Conservation (phyloP, 371 early-diverging fungal species). For the Circinella umbellata region DNA sequence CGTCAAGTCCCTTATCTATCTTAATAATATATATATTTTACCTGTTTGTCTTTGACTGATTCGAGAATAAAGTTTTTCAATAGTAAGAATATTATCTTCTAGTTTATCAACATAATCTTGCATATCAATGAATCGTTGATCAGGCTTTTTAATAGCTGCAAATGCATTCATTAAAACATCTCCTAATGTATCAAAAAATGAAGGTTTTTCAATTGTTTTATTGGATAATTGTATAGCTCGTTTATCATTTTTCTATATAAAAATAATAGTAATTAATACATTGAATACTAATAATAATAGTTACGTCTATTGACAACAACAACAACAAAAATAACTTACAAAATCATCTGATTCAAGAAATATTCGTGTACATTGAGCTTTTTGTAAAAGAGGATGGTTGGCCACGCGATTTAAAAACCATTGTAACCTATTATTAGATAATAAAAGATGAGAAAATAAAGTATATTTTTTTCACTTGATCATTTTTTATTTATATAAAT, state of each 20-base stretch:
- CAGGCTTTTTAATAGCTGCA: slow-evolving; percentile 85
- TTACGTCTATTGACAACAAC: neutral
- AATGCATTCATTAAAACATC: slow-evolving; percentile 86
- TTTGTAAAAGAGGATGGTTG: slow-evolving; percentile 81
- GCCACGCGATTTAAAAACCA: slow-evolving; percentile 84
- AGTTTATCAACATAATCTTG: slow-evolving; percentile 80
- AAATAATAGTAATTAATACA: neutral
- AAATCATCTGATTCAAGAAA: slow-evolving; percentile 87
- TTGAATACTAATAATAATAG: too few relatives aligned
- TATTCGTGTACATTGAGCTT: slow-evolving; percentile 66
- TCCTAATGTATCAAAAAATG: slow-evolving; percentile 69
- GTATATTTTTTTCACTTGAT: neutral
- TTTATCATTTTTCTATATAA: slow-evolving; percentile 38
- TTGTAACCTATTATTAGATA: slow-evolving; percentile 57
- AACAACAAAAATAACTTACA: slow-evolving; percentile 34
- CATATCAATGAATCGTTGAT: slow-evolving; percentile 84
- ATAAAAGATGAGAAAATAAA: neutral
- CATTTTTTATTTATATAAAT: neutral
- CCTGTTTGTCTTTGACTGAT: slow-evolving; percentile 74
- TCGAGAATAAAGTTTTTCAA: slow-evolving; percentile 78
- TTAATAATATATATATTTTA: neutral
- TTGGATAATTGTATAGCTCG: slow-evolving; percentile 28
- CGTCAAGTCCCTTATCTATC: too few relatives aligned
- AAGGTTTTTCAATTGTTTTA: slow-evolving; percentile 44
- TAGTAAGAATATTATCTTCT: slow-evolving; percentile 78